phyloP scores from a whole-genome alignment of 805 yeast species.

The Lachancea sp. region DNA sequence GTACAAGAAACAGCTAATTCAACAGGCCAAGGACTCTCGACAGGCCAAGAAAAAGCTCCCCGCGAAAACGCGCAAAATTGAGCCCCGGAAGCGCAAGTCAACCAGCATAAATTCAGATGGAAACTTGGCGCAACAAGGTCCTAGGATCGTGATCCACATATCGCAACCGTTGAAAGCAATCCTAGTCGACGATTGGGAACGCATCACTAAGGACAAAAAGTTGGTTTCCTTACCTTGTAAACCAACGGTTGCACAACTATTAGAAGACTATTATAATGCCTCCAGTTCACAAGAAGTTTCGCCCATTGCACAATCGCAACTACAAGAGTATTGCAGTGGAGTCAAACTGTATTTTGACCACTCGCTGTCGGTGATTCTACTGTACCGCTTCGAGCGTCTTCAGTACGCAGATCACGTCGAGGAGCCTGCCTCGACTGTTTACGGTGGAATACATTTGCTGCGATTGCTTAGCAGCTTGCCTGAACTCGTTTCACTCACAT shows the following conservation, averaged over 20 bases:
- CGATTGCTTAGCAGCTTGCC: conserved; percentile 76
- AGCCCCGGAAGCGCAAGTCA: conserved; percentile 32
- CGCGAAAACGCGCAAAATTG: conserved; percentile 20
- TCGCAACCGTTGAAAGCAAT: conserved; percentile 62
- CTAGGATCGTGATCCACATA: conserved; percentile 46
- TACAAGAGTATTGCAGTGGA: conserved; percentile 67
- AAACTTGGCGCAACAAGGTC: conserved; percentile 6
- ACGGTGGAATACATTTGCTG: conserved; percentile 78
- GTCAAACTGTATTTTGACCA: conserved; percentile 67
- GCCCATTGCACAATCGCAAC: conserved; percentile 41
- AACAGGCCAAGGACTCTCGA: conserved; percentile 36
- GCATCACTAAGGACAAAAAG: conserved; percentile 72
- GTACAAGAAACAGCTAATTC: conserved; percentile 54
- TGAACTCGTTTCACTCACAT: conserved; percentile 68
- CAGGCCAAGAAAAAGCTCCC: conserved; percentile 32
- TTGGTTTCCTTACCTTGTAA: conserved; percentile 59
- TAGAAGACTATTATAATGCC: conserved; percentile 43
- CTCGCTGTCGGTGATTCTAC: conserved; percentile 37
- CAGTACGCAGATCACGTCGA: conserved; percentile 22
- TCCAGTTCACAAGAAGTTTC: conserved; percentile 25
- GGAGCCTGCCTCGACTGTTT: conserved; percentile 36
- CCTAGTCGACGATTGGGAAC: conserved; percentile 92
- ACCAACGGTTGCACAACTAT: conserved; percentile 46
- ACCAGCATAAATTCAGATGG: no score
- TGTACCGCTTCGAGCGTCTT: conserved; percentile 29